A percentile compares a stretch with the other conserved stretches of the same genome.
Evolutionary conservation across 495 filamentous ascomycete genomes (phyloP).

Genomic region (Jackrogersella minutella): DNA sequence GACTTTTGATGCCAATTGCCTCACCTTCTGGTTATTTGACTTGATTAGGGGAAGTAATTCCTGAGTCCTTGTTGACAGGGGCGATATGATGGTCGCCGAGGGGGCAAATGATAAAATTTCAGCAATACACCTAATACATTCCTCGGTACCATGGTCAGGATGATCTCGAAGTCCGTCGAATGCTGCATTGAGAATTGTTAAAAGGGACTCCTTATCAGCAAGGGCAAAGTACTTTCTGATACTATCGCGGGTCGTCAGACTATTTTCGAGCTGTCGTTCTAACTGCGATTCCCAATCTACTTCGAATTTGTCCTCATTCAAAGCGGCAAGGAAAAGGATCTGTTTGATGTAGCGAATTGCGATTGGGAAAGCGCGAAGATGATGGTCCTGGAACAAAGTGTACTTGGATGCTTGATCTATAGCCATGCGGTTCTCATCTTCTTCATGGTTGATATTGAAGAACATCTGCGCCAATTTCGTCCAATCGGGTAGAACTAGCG

Average conservation of each 20-base stretch:
- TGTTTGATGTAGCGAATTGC: conserved; percentile 75
- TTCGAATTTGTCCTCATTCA: conserved; percentile 70
- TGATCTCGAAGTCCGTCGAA: conserved; percentile 44
- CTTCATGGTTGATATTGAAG: conserved; percentile 44
- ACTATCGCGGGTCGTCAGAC: conserved; percentile 64
- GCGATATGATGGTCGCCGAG: conserved; percentile 55
- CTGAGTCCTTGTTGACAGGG: conserved; percentile 55
- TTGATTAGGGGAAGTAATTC: conserved; percentile 66
- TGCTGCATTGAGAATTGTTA: conserved; percentile 43
- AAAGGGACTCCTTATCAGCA: conserved; percentile 37
- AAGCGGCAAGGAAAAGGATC: conserved; percentile 75
- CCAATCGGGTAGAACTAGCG: conserved; percentile 56
- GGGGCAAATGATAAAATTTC: conserved; percentile 73
- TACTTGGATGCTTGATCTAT: conserved; percentile 41
- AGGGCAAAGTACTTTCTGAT: conserved; percentile 57
- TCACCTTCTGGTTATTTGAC: conserved; percentile 72
- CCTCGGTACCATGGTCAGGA: conserved; percentile 46
- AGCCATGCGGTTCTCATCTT: conserved; percentile 37
- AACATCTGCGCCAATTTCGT: conserved; percentile 52
- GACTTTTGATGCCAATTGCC: conserved; percentile 69
- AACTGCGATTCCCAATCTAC: conserved; percentile 87
- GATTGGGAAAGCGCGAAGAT: conserved; percentile 65
- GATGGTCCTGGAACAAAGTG: conserved; percentile 48
- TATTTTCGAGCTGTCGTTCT: conserved; percentile 71
- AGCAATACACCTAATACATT: conserved; percentile 68